Base-by-base conservation (phyloP, 2,329 filamentous ascomycete species). In the Pyrenophora seminiperda region DNA sequence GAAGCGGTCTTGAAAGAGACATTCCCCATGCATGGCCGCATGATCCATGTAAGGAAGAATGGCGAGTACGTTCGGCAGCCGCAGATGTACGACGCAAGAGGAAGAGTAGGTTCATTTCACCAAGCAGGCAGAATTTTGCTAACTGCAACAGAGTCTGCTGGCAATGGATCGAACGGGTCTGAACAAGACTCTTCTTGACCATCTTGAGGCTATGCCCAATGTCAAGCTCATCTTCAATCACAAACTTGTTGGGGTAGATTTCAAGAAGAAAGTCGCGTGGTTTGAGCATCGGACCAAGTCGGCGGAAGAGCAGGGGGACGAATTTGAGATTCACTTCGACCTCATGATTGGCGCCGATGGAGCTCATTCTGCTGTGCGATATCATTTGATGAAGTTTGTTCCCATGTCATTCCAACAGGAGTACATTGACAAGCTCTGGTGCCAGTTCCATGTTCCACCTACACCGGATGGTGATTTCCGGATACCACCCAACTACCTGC, bases 341-440 rank as follows among this genome's bases (percentile, higher is more conserved):
- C 84, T 96, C 59, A 85, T 99, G 77, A 89, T 99, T 50, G 94
- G 94, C 7, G 92, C 93, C 27, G 94, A 99, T 66, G 94, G 94
- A 6, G 94, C 94, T 0, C 93, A 99, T 75, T 97, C 93, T 0
- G 87, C 91, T 34, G 87, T 92, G 3, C 83, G 94, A 42, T 95
- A 91, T 70, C 91, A 97, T 68, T 78, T 99, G 75, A 99, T 99
- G 93, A 97, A 97, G 75, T 97, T 84, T 65, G 83, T 88, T 1
- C 85, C 89, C 9, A 90, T 97, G 84, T 85, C 94, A 74, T 99
- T 96, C 68, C 82, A 89, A 62, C 94, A 99, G 70, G 85, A 91
- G 64, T 99, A 99, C 72, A 94, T 99, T 68, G 93, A 97, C 73
- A 94, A 92, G 0, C 77, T 97, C 4, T 99, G 94, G 94, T 97